Base-by-base conservation (phyloP, 352 stramenopile genomes). In the Vaucheria bursata region DNA sequence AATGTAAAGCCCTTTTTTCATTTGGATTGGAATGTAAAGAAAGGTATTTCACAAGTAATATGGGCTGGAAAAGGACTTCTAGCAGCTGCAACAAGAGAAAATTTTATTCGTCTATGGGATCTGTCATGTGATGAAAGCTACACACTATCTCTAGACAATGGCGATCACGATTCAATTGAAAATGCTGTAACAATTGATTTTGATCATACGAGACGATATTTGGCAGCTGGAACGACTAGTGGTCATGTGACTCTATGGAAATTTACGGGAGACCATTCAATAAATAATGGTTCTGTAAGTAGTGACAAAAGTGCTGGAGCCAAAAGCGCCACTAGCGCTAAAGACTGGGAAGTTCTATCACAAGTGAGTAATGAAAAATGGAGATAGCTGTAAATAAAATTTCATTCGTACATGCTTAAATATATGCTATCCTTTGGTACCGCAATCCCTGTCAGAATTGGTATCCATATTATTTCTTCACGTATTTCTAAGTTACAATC, bases 71-170 rank as follows among this genome's bases (percentile, higher is more conserved):
- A 90, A 0, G 92, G 87, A 0, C 77, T 97, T n/a, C 83, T 97
- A 35, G 90, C 89, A 0, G 94, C 93, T 35, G 90, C 90, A 0
- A 96, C 91, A 4, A 89, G 88, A 1, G 92, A 97, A 71, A 80
- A 82, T n/a, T 39, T 96, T 0, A 88, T 97, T 52, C 90, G 93
- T 6, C 94, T 97, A 64, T 96, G 91, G 91, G 91, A 97, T 77
- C 85, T 97, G 25, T 85, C 89, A 7, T 87, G 88, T 0, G 92
- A 96, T 68, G 89, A 96, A 74, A 97, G 93, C 81, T 97, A 94
- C 72, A 88, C 94, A 1, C 77, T 97, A 32, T 93, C 86, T 65
- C 80, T 85, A 5, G 49, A 37, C 34, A 70, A 53, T 31, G 82
- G 71, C 18, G 78, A 75, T 3, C 40, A 85, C 12, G 68, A 81